Percentiles rank a stretch among this genome's conserved stretches.
Conservation (phyloP, 2,329 filamentous ascomycete species). For the Lachnellula occidentalis region DNA sequence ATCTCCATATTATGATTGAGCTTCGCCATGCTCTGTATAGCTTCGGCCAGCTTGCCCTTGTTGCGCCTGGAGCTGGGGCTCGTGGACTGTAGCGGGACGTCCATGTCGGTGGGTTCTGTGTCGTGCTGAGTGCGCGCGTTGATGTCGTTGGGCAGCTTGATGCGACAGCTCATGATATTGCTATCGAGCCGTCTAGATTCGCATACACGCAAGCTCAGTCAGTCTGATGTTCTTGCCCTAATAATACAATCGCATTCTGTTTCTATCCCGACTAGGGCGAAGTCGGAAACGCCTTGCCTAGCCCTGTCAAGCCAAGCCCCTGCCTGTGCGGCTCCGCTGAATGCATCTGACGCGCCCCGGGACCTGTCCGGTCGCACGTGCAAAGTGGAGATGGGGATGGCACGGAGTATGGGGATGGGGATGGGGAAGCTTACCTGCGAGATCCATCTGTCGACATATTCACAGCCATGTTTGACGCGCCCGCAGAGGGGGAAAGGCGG, state of each 20-base stretch:
- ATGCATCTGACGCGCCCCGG: no score
- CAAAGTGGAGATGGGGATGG: not conserved
- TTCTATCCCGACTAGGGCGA: slow-evolving; percentile 3
- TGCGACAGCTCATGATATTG: slow-evolving; percentile 30
- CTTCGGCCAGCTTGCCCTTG: slow-evolving; percentile 28
- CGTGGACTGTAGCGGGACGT: slow-evolving; percentile 21
- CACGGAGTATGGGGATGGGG: no score
- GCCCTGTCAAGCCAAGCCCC: not conserved
- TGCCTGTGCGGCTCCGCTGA: not conserved
- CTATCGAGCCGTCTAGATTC: slow-evolving; percentile 27
- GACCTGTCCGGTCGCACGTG: not conserved
- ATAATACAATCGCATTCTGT: not conserved
- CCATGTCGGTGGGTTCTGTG: slow-evolving; percentile 17
- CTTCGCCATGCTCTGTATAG: slow-evolving; percentile 29
- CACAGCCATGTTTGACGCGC: no score
- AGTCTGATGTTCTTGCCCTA: not conserved
- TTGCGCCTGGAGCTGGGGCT: slow-evolving; percentile 27
- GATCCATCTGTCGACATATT: no score
- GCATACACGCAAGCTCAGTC: not conserved
- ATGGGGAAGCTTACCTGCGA: no score
- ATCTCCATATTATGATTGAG: slow-evolving; percentile 28
- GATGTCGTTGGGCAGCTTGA: slow-evolving; percentile 24
- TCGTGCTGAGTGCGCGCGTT: slow-evolving; percentile 9
- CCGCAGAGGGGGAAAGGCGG: no score
- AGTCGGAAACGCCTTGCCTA: not conserved